Evolutionary conservation across 257 asterid species (phyloP), one percentile per base, ranked within the genome.

Genomic region (Solanum lycopersicoides): DNA sequence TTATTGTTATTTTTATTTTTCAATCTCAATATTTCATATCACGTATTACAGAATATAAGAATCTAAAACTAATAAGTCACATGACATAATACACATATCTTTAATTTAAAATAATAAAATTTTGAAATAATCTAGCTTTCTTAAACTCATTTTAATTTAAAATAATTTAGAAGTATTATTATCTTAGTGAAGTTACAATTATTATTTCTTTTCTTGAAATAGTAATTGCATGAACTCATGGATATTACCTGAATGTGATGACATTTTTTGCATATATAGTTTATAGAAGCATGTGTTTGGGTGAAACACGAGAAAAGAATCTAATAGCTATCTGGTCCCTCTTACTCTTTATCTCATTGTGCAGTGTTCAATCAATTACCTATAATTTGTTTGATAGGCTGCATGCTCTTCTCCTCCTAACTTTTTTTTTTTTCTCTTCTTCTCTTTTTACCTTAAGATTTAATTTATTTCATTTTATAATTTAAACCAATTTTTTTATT

Each of bases 251-350:
- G 42, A 88, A 68, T 18, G 39, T 71, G 72, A 82, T 66, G 84
- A 34, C 25, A 34, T 34, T 30, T 86, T 85, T 85, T 69, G 76
- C 77, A 53, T 37, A 39, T 39, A 39, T 41, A 53, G 47, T 69
- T 59, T 37, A 39, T 71, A 47, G n/a, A 44, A 77, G 63, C 7
- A 44, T 77, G 84, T 44, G 84, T 77, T 77, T 20, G 63, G 39
- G 85, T 16, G 74, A 34, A 77, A 83, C 90, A 68, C 87, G 71
- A 86, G 77, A 69, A 53, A 53, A 71, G 88, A 86, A 80, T 80
- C 71, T 23, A 13, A 3, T 39, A 12, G 23, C 34, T 18, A 6
- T 35, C 34, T 37, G 77, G 41, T 35, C 72, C 71, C 71, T 74
- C 3, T 15, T 6, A 10, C 32, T 59, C 66, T 30, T 65, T 65